Evolutionary conservation across 176 grass and related monocot species (phyloP).

Genomic region (Puya raimondii): DNA sequence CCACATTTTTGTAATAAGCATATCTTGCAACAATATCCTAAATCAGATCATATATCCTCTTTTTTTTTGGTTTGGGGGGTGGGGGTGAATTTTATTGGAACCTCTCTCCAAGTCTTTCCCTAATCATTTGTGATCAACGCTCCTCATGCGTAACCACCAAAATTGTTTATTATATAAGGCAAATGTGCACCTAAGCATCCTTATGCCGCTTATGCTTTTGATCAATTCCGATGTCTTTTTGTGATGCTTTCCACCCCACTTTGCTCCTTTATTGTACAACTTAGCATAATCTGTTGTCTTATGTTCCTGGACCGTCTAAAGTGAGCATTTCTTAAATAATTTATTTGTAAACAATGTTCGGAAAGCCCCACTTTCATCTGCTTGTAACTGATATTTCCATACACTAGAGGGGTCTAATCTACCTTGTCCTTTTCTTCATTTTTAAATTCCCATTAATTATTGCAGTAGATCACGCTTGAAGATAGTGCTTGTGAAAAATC

Average conservation of each 20-base stretch:
- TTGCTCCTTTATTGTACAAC: background rate
- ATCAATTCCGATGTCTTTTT: background rate
- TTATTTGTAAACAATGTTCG: background rate
- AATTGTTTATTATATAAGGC: too few species aligned
- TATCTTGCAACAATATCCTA: too few species aligned
- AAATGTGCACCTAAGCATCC: too few species aligned
- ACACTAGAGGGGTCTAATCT: background rate
- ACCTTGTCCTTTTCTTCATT: background rate
- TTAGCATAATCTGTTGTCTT: background rate
- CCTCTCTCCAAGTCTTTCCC: too few species aligned
- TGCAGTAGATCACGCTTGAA: background rate
- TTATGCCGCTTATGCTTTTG: too few species aligned
- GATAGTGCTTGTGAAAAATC: background rate
- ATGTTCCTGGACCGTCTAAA: background rate
- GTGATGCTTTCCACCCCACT: background rate
- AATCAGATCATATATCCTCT: too few species aligned
- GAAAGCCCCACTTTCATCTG: background rate
- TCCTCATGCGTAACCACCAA: too few species aligned
- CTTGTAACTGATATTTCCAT: background rate
- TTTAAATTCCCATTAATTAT: background rate
- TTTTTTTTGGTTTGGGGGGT: too few species aligned
- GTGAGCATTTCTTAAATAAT: background rate
- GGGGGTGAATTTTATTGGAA: too few species aligned
- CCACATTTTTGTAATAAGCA: too few species aligned
- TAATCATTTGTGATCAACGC: too few species aligned